phyloP scores from a whole-genome alignment of 805 yeast genomes.

The Metschnikowia borealis region DNA sequence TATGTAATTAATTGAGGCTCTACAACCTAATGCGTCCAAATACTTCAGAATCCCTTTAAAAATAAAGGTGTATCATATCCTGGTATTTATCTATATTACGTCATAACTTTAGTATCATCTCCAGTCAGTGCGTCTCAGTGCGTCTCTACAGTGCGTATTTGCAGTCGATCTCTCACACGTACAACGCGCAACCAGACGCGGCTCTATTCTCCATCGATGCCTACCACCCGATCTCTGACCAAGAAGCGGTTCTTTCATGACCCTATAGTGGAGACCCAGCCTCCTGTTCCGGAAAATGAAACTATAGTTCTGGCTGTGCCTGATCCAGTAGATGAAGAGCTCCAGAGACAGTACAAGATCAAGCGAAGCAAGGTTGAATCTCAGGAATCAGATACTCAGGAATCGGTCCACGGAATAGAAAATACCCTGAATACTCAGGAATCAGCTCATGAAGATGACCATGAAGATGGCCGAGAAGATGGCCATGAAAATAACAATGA shows the following conservation, averaged over 20 bases:
- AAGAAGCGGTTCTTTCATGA: background rate
- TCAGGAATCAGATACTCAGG: too few relatives aligned
- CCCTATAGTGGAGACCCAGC: background rate
- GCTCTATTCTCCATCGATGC: background rate
- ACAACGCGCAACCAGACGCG: slow-evolving; percentile 4
- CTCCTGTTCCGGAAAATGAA: background rate
- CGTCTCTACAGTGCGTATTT: background rate
- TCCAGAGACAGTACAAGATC: background rate
- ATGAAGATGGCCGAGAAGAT: too few relatives aligned
- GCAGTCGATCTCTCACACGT: background rate
- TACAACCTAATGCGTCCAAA: too few relatives aligned
- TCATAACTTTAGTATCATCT: too few relatives aligned
- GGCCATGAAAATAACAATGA: too few relatives aligned
- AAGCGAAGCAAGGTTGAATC: background rate
- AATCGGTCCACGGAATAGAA: too few relatives aligned
- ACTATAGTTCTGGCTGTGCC: background rate
- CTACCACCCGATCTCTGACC: slow-evolving; percentile 1
- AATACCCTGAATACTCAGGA: too few relatives aligned
- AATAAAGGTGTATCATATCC: too few relatives aligned
- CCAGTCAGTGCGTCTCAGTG: background rate
- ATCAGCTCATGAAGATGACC: too few relatives aligned
- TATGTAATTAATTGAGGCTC: too few relatives aligned
- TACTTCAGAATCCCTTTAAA: too few relatives aligned
- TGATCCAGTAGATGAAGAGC: background rate
- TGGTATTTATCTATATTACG: too few relatives aligned